These are phyloP conservation scores for Schizothecium vesticola DNA, from an alignment of 495 filamentous ascomycete species.

Conservation along the genomic window DNA sequence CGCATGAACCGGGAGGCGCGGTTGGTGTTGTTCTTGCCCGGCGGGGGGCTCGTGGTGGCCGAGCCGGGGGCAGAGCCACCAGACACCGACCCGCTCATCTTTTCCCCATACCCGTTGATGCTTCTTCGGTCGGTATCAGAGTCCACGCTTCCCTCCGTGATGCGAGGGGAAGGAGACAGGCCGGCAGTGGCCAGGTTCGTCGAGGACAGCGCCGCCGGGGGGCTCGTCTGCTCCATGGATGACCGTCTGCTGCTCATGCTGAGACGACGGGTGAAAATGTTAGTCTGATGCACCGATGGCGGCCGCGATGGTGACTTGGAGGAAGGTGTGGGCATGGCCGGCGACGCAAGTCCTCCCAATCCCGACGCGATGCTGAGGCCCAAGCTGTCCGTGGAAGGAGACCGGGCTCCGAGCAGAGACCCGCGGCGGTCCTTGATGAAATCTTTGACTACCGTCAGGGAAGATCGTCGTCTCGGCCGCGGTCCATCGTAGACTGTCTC, in stretches of 20 bases:
- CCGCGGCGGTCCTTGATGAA: conserved; percentile 48
- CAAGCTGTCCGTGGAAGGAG: conserved; percentile 38
- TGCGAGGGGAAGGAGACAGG: conserved; percentile 27
- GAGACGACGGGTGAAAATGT: conserved; percentile 33
- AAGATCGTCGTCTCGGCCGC: conserved; percentile 38
- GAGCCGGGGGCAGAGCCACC: conserved; percentile 16
- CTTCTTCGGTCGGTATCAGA: conserved; percentile 28
- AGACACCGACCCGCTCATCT: conserved; percentile 16
- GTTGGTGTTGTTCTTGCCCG: conserved; percentile 56
- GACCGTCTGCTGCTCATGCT: conserved; percentile 44
- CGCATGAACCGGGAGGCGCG: conserved; percentile 72
- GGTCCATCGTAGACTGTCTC: conserved; percentile 15
- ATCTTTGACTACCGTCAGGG: conserved; percentile 47
- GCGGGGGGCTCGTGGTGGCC: conserved; percentile 18
- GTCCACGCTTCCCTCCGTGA: conserved; percentile 27
- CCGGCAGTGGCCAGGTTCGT: background rate
- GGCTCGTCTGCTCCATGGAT: conserved; percentile 29
- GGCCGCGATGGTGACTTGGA: conserved; percentile 41
- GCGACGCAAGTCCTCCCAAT: conserved; percentile 21
- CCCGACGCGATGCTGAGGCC: conserved; percentile 22
- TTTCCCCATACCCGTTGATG: conserved; percentile 7
- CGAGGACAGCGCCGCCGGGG: conserved; percentile 7
- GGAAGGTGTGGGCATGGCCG: conserved; percentile 17
- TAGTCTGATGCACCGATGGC: conserved; percentile 33
- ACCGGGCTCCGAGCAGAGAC: conserved; percentile 31